phyloP scores from a whole-genome alignment of 768 basidiomycete species.

The Podaxis sp. region DNA sequence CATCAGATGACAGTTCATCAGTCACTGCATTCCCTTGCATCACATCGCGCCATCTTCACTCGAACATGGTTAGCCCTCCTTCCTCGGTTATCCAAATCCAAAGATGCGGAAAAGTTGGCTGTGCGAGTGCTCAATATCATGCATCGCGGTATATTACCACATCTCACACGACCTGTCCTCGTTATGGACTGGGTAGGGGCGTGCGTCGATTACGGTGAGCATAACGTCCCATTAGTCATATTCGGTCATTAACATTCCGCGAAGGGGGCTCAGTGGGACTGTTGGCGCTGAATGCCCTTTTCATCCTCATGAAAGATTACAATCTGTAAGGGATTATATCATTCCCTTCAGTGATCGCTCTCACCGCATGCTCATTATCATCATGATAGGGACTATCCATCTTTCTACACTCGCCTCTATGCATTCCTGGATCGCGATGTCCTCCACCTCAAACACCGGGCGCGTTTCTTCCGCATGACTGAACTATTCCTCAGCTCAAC shows the following conservation, averaged over 20 bases:
- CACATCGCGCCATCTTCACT: constrained; percentile 81
- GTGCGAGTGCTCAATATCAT: constrained; percentile 71
- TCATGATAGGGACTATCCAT: constrained; percentile 83
- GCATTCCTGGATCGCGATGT: constrained; percentile 85
- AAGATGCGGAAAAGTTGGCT: constrained; percentile 39
- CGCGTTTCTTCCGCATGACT: constrained; percentile 90
- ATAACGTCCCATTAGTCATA: background rate
- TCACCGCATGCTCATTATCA: constrained; percentile 12
- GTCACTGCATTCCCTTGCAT: constrained; percentile 71
- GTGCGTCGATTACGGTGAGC: constrained; percentile 78
- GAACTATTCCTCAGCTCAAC: constrained; percentile 92
- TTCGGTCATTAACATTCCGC: constrained; percentile 4
- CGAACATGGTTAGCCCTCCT: constrained; percentile 77
- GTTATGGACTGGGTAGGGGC: constrained; percentile 93
- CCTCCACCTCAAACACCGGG: constrained; percentile 89
- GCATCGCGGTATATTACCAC: constrained; percentile 82
- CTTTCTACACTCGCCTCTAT: constrained; percentile 92
- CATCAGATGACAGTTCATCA: constrained; percentile 74
- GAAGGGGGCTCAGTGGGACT: constrained; percentile 83
- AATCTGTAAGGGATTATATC: constrained; percentile 60
- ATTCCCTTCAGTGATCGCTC: background rate
- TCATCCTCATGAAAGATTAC: constrained; percentile 87
- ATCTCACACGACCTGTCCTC: constrained; percentile 72
- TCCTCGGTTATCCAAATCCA: constrained; percentile 49
- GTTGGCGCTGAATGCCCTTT: constrained; percentile 88